Conservation (phyloP, 257 asterid genomes). For the Nicotiana otophora region DNA sequence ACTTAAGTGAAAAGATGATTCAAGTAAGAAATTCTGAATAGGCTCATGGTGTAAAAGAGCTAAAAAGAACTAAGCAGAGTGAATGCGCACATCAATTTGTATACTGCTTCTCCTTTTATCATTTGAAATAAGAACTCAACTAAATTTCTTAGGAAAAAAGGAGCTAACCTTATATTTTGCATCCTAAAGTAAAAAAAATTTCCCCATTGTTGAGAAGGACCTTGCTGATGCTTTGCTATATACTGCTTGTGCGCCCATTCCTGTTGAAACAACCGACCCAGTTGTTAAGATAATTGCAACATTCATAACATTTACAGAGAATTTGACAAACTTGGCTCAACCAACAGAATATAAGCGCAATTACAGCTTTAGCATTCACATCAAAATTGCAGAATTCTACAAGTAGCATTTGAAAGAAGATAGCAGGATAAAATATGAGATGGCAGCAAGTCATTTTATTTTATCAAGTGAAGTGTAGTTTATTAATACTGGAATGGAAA, state of each 20-base stretch:
- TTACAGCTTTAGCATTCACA: constrained; percentile 3
- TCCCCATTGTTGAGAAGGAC: constrained; percentile 99
- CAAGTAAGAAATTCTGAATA: not conserved
- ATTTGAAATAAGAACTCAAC: not conserved
- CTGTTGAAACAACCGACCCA: constrained; percentile 20
- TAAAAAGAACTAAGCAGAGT: not conserved
- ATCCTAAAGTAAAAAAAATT: constrained; percentile 86
- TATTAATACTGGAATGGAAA: not conserved
- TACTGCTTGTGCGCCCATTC: constrained; percentile 92
- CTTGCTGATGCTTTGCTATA: constrained; percentile 93
- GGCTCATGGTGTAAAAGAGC: not conserved
- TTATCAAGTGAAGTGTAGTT: not conserved
- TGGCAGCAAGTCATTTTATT: not conserved
- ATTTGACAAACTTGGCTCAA: not conserved
- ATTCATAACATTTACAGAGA: not conserved
- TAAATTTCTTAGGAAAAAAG: not conserved
- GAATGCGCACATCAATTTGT: not conserved
- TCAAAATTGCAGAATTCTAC: not conserved
- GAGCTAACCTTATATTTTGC: constrained; percentile 84
- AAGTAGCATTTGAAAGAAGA: not conserved
- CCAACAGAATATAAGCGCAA: not conserved
- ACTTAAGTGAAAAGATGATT: not conserved
- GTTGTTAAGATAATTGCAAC: not conserved
- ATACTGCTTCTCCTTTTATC: not conserved
- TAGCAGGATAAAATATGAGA: not conserved